A percentile compares a stretch with the other conserved stretches of the same genome.
Evolutionary conservation across 345 rosid species (phyloP).

Genomic region (Acer negundo): DNA sequence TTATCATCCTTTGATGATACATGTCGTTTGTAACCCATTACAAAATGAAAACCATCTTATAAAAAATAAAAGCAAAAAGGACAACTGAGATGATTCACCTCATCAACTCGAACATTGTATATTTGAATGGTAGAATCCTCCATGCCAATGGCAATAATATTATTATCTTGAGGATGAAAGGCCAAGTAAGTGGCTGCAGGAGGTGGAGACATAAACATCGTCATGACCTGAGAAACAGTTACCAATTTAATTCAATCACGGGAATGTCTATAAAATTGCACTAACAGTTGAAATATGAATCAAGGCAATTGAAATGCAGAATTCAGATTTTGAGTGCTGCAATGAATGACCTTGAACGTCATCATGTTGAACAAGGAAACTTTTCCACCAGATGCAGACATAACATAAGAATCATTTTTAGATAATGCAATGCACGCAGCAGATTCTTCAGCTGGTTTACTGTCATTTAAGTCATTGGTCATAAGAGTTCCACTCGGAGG

Average conservation of each 20-base stretch:
- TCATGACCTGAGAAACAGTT: conserved; percentile 42
- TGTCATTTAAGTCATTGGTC: conserved; percentile 70
- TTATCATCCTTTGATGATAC: no score
- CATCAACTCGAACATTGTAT: conserved; percentile 81
- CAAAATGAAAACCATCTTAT: not conserved
- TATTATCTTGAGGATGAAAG: conserved; percentile 87
- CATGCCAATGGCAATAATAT: conserved; percentile 86
- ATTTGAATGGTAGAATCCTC: conserved; percentile 85
- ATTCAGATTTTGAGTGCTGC: not conserved
- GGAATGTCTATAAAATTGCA: not conserved
- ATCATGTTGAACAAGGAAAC: conserved; percentile 85
- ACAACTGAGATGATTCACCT: conserved; percentile 43
- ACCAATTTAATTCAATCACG: conserved; percentile 7
- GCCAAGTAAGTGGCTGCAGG: conserved; percentile 84
- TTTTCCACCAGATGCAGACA: conserved; percentile 92
- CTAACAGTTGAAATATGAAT: not conserved
- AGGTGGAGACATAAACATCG: conserved; percentile 81
- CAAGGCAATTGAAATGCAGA: not conserved
- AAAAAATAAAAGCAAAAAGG: not conserved
- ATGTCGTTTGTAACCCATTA: no score
- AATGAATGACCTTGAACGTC: conserved; percentile 70
- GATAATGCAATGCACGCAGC: conserved; percentile 86
- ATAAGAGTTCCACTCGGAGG: conserved; percentile 73
- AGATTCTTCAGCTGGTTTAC: conserved; percentile 58
- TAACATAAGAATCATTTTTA: conserved; percentile 86